A percentile compares a stretch with the other conserved stretches of the same genome.
These are phyloP conservation scores for Quercus parvula DNA, from an alignment of 306 rosid species.

Conservation along the genomic window DNA sequence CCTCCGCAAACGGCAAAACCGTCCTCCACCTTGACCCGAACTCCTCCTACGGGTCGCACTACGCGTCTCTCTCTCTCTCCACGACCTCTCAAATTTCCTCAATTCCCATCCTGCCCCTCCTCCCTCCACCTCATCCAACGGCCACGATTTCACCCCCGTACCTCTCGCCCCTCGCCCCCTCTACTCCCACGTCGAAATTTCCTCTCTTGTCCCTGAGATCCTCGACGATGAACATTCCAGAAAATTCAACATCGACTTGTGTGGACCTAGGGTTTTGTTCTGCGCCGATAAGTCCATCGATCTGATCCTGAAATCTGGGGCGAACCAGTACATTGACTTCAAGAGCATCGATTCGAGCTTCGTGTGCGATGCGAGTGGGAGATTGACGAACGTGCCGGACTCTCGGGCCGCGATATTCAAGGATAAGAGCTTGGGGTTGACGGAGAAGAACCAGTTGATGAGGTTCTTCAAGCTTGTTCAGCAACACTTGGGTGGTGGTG, in stretches of 20 bases:
- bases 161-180: constrained; percentile 35
- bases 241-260: constrained; percentile 63
- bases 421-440: constrained; percentile 62
- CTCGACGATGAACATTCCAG: constrained; percentile 47
- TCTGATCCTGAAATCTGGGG: constrained; percentile 55
- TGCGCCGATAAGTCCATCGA: constrained; percentile 60
- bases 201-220: constrained; percentile 28
- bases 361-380: constrained; percentile 45
- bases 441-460: constrained; percentile 82
- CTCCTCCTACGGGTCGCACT: constrained; percentile 68
- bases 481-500: constrained; percentile 49
- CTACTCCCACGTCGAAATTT: constrained; percentile 44
- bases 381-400: constrained; percentile 65
- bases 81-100: constrained; percentile 59
- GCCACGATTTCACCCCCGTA: constrained; percentile 25
- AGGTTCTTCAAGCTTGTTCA: constrained; percentile 87
- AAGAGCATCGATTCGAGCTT: constrained; percentile 69
- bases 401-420: constrained; percentile 88
- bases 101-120: constrained; percentile 29
- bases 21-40: constrained; percentile 85
- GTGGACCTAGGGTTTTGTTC: constrained; percentile 70
- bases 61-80: constrained; percentile 53
- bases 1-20: constrained; percentile 62
- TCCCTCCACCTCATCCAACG: constrained; percentile 9
- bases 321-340: constrained; percentile 61